A percentile compares a stretch with the other conserved stretches of the same genome.
Evolutionary conservation across 1,284 basidiomycete species (phyloP).

Genomic region (Sporisorium scitamineum): DNA sequence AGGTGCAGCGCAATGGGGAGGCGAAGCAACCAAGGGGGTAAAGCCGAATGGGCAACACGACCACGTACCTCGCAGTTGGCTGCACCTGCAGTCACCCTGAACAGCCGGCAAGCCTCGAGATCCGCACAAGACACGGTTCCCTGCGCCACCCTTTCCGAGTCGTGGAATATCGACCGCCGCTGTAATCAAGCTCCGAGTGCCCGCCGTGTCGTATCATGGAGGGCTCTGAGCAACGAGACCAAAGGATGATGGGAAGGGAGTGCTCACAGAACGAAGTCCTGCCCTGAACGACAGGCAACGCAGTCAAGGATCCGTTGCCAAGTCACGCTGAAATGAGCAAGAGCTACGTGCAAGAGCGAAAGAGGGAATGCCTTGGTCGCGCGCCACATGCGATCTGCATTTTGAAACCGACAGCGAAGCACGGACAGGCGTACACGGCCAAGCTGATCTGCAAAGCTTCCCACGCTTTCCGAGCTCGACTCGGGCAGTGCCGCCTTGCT

Average conservation of each 20-base stretch:
- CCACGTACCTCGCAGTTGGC: not conserved
- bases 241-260: not conserved
- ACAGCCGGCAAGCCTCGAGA: not conserved
- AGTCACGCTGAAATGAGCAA: not conserved
- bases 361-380: constrained; percentile 1
- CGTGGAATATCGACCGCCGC: not conserved
- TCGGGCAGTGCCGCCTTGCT: not conserved
- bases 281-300: not conserved
- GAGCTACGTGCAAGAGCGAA: not conserved
- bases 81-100: not conserved
- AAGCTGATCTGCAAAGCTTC: not conserved
- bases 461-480: constrained; percentile 1
- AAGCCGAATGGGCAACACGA: not conserved
- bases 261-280: not conserved
- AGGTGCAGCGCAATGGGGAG: constrained; percentile 12
- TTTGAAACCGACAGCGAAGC: constrained; percentile 27
- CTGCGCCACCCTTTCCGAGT: not conserved
- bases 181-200: not conserved
- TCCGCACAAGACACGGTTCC: not conserved
- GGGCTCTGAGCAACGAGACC: not conserved
- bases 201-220: not conserved
- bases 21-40: not conserved
- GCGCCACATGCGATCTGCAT: constrained; percentile 29
- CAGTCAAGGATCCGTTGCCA: too few relatives aligned
- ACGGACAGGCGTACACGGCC: constrained; percentile 11